Conservation (phyloP, 768 basidiomycete genomes). For the Auriscalpium microsporum region DNA sequence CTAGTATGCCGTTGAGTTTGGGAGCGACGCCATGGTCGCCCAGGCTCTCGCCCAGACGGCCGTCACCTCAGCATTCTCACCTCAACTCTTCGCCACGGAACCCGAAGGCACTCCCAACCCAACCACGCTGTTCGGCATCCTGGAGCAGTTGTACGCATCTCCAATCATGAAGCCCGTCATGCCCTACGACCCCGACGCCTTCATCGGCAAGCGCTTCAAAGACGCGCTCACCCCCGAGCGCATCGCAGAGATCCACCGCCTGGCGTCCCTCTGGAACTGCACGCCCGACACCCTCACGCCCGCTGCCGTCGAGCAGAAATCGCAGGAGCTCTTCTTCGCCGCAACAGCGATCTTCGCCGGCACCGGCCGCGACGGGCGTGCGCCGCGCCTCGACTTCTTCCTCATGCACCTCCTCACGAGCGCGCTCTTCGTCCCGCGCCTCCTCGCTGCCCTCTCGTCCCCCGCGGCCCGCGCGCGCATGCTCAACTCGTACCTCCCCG, state of each 20-base stretch:
- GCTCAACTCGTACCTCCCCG: constrained; percentile 34
- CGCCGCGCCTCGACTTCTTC: constrained; percentile 48
- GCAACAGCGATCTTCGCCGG: constrained; percentile 40
- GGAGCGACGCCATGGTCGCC: constrained; percentile 38
- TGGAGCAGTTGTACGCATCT: constrained; percentile 44
- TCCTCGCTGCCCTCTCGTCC: constrained; percentile 26
- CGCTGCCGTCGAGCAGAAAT: constrained; percentile 30
- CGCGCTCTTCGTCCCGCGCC: constrained; percentile 39
- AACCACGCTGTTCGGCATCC: constrained; percentile 36
- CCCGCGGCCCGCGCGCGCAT: constrained; percentile 34
- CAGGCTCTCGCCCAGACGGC: constrained; percentile 47
- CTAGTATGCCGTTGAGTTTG: constrained; percentile 48
- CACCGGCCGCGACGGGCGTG: constrained; percentile 36
- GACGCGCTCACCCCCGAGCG: constrained; percentile 31
- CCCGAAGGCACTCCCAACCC: not conserved
- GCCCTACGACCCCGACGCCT: constrained; percentile 42
- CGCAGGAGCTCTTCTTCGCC: constrained; percentile 44
- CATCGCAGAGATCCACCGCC: constrained; percentile 34
- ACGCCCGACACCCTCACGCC: constrained; percentile 21
- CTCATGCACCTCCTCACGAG: constrained; percentile 51
- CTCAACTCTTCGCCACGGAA: constrained; percentile 25
- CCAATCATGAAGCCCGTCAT: constrained; percentile 38
- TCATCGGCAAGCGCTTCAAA: constrained; percentile 28
- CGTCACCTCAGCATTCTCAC: constrained; percentile 25
- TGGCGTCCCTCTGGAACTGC: constrained; percentile 35